A percentile compares a stretch with the other conserved stretches of the same genome.
These are phyloP conservation scores for Bothriochloa decipiens DNA, from an alignment of 176 grass and related monocot species.

Conservation along the genomic window DNA sequence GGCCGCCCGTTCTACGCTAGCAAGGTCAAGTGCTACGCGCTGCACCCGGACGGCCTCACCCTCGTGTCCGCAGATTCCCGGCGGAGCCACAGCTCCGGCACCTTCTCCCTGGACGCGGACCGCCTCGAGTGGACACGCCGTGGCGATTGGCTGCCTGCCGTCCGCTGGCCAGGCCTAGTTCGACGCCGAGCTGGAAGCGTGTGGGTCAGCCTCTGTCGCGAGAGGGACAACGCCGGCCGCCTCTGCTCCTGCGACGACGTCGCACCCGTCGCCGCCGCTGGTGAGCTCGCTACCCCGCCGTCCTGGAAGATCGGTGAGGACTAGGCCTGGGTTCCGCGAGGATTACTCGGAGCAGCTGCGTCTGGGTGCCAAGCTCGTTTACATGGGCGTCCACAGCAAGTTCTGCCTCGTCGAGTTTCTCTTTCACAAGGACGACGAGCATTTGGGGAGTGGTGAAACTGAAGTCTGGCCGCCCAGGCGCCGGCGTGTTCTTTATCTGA, in stretches of 20 bases:
- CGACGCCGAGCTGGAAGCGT: conserved; percentile 8
- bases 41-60: conserved; percentile 17
- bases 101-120: conserved; percentile 14
- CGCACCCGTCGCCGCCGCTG: neutral
- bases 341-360: neutral
- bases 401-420: neutral
- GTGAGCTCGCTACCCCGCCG: neutral
- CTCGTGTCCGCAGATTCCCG: neutral
- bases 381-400: conserved; percentile 6
- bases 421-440: conserved; percentile 5
- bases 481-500: neutral
- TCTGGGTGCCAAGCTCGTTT: conserved; percentile 1
- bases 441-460: neutral
- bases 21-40: neutral
- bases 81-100: neutral
- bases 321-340: neutral
- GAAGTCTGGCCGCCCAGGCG: neutral
- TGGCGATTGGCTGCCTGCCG: conserved; percentile 3
- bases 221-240: neutral
- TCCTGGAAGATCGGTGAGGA: conserved; percentile 1
- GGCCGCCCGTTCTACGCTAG: conserved; percentile 10
- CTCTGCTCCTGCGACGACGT: conserved; percentile 17
- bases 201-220: neutral
- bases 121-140: conserved; percentile 16
- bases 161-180: conserved; percentile 17